Evolutionary conservation across 805 yeast species (phyloP), one percentile per base, ranked within the genome.

Genomic region (Candida nonsorbophila): DNA sequence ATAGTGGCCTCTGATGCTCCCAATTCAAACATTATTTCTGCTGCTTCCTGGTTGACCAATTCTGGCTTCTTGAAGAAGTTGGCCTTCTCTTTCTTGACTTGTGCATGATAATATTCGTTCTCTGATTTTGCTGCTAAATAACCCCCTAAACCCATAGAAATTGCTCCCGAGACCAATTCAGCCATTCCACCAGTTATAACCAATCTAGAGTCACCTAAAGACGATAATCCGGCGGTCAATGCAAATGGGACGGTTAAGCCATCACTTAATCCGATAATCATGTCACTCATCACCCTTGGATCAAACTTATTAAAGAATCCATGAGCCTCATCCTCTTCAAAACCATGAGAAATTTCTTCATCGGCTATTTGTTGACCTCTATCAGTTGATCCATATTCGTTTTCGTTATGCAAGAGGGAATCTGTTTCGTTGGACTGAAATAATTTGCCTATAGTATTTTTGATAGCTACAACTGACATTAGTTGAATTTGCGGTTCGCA

Each of bases 241-340:
- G 98, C 98, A 68, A 90, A 90, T n/a, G 98, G 98, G 22, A 90
- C 98, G 0, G 97, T 90, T 41, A 90, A 71, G 4, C 98, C 98
- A 54, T 90, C 98, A 20, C 92, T 79, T 28, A 90, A 72, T 4
- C 98, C 98, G 49, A 90, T 90, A 42, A 90, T 86, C 32, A 84
- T 70, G 55, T 90, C 97, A 25, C 92, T 79, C 81, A 90, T 84
- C 15, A 88, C 88, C 53, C 98, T 76, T 7, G 98, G 98, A 51
- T 83, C 92, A 29, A 83, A 67, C 25, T 62, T 71, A 21, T 68
- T 69, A 37, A 79, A 65, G 20, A 77, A 45, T 4, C 67, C 61
- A 7, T 24, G 37, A 6, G 27, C 26, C n/a, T 41, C 41, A n/a
- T 44, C 51, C 2, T 52, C 57, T 5, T 50, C 52, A 11, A 51